These are phyloP conservation scores for Nannochloris sp. DNA, from an alignment of 139 green algal genomes.

Conservation along the genomic window DNA sequence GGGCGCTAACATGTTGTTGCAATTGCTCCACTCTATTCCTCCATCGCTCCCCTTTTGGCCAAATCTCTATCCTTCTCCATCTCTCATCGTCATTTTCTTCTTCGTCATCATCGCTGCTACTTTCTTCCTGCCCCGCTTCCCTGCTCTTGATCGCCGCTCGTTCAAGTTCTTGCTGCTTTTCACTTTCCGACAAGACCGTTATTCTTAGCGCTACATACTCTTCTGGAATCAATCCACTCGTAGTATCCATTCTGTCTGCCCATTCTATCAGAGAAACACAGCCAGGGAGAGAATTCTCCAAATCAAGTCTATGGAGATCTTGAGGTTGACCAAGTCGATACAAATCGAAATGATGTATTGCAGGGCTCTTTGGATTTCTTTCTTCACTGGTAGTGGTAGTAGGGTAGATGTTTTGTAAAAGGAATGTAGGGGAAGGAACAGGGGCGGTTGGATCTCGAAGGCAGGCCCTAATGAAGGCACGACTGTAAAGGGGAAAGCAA, in stretches of 20 bases:
- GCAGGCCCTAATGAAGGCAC: constrained; percentile 62
- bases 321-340: constrained; percentile 48
- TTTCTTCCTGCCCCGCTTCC: not conserved
- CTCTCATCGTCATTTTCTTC: not conserved
- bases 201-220: not conserved
- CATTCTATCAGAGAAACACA: constrained; percentile 30
- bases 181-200: not conserved
- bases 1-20: not conserved
- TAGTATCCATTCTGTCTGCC: constrained; percentile 11
- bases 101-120: not conserved
- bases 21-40: not conserved
- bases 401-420: constrained; percentile 74
- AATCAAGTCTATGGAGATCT: not conserved
- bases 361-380: constrained; percentile 16
- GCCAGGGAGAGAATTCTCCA: constrained; percentile 3
- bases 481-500: constrained; percentile 32
- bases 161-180: not conserved
- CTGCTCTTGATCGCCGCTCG: not conserved
- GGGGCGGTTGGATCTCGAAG: constrained; percentile 45
- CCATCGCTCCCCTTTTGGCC: not conserved
- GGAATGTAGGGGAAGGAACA: constrained; percentile 79
- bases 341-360: constrained; percentile 78
- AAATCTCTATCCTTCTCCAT: not conserved
- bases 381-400: not conserved
- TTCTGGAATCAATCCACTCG: too few relatives aligned